Base-by-base conservation (phyloP, 2,329 filamentous ascomycete genomes). In the Sporothrix pallida region DNA sequence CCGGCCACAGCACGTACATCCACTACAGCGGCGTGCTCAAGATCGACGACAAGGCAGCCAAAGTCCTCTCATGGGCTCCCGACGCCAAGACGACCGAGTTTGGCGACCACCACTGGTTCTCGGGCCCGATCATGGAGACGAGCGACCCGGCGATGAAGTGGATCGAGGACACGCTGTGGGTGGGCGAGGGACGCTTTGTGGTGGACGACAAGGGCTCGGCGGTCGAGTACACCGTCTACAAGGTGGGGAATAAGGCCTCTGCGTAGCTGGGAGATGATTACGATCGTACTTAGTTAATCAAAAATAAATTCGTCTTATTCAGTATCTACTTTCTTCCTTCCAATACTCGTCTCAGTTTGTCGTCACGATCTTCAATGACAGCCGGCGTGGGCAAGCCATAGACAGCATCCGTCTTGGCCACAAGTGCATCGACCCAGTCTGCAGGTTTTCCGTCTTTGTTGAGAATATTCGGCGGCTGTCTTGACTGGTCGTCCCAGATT, bases 121-220 rank as follows among this genome's bases (percentile, higher is more conserved):
- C 23, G 15, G 58, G 70, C 44, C 70, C 70, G 12, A 72, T 72
- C 46, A 63, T 72, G 44, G 70, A 72, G 46, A 65, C 70, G 15
- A 72, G 70, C 58, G 70, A 72, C 46, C 70, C 70, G 6, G 60
- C 48, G 13, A 10, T 54, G 20, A 72, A 72, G 20, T 72, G 70
- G 70, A 65, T 72, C 13, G 70, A 72, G 44, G 58, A 63, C 15
- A 65, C 56, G 56, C 58, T 63, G 70, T 72, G 70, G 70, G 56
- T 72, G 15, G 70, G 70, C 20, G 20, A 72, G 58, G 70, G 70
- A 2, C 56, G 17, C 12, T 72, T 72, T 65, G 60, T 72, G 13
- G 71, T 72, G 13, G 60, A 72, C 48, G 71, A 72, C 10, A 67
- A 67, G 48, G 71, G 71, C 10, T 72, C 60, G n/a, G 71, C 60